Base-by-base conservation (phyloP, 1,284 basidiomycete species). In the Tylopilus sp. region DNA sequence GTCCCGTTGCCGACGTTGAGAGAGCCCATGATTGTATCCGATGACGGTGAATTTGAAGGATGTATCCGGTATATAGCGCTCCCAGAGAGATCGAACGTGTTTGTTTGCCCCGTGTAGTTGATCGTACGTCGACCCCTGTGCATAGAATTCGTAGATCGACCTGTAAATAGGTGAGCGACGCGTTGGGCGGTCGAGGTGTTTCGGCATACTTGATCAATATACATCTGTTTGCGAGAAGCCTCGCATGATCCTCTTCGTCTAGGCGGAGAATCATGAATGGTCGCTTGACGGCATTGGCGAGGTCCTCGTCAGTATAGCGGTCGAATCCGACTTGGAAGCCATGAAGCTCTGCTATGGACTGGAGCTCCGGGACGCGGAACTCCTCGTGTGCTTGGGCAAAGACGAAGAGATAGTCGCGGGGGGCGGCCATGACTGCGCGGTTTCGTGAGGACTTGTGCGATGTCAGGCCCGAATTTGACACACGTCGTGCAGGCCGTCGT, bases 21-120 rank as follows among this genome's bases (percentile, higher is more conserved):
- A 80, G 14, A 95, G 84, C 4, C 83, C 83, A 58, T 88, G 88
- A 61, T 92, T 90, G 64, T 87, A 86, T 1, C 84, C 86, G 7
- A 84, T 82, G 7, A 96, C 82, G n/a, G 80, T 71, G 68, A 96
- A 90, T 60, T 86, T 88, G 78, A 94, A 96, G 0, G 89, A 86
- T 0, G 85, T 85, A 53, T 88, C 71, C 11, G 76, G 71, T 37
- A 81, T 76, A 63, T 85, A 88, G 45, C 74, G 74, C 33, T 74
- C 72, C 84, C 92, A 92, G 52, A 81, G 74, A 5, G 72, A 63
- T 19, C 72, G 67, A 42, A 75, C 78, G 13, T 62, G 63, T 22
- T 73, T 74, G 58, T 88, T 87, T 22, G 72, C 70, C 11, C 70
- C 71, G 61, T 94, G 90, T n/a, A 95, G 67, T 48, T 84, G 77